A percentile compares a stretch with the other conserved stretches of the same genome.
These are phyloP conservation scores for Dryas alaskensis DNA, from an alignment of 306 rosid species.

Conservation along the genomic window DNA sequence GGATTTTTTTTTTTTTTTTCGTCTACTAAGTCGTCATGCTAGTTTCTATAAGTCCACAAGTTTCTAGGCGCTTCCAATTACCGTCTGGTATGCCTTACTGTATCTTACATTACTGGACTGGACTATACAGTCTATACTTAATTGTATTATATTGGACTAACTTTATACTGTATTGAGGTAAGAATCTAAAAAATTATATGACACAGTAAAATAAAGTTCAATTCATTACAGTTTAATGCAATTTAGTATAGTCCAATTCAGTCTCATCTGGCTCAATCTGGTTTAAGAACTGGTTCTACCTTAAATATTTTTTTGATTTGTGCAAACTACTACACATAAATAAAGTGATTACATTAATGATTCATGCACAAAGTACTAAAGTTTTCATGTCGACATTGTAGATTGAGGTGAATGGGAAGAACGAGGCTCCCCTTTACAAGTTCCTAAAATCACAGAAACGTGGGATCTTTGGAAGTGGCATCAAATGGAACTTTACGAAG, in stretches of 20 bases:
- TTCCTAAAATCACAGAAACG: constrained; percentile 67
- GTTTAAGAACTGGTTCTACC: neutral
- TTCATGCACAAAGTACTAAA: neutral
- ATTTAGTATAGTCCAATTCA: too few relatives aligned
- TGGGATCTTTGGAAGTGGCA: constrained; percentile 76
- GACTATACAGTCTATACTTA: too few relatives aligned
- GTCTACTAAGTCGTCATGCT: neutral
- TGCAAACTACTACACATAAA: too few relatives aligned
- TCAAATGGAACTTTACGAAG: constrained; percentile 97
- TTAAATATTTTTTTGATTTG: neutral
- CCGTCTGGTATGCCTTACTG: too few relatives aligned
- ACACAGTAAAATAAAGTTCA: too few relatives aligned
- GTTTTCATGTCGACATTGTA: constrained; percentile 13
- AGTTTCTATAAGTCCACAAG: neutral
- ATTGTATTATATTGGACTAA: too few relatives aligned
- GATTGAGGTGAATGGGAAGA: constrained; percentile 85
- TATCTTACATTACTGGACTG: too few relatives aligned
- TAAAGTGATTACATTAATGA: neutral
- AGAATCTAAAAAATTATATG: too few relatives aligned
- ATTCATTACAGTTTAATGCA: too few relatives aligned
- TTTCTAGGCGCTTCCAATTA: neutral
- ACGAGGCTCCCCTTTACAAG: constrained; percentile 64
- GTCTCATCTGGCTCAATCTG: too few relatives aligned
- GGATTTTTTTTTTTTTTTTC: neutral
- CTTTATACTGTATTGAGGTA: too few relatives aligned